Evolutionary conservation across 148 eudicot genomes (phyloP), one percentile per base, ranked within the genome.

Genomic region (Diospyros kaki): DNA sequence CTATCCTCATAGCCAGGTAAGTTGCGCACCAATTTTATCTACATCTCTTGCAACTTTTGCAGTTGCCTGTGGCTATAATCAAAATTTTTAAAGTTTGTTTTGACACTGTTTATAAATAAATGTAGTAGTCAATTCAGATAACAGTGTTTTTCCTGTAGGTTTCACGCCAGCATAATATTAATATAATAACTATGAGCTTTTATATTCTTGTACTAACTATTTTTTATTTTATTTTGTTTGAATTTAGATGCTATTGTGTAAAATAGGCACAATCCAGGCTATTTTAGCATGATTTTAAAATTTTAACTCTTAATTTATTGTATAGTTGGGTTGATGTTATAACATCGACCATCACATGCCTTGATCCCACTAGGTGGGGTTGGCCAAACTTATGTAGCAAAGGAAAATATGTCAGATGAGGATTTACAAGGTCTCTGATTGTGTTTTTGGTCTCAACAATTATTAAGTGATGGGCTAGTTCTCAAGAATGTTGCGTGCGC

Each of bases 1-100:
- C 62, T 76, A 63, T 66, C 79, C 72, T 58, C 71, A 76, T 74
- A 74, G 72, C 68, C 90, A 88, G 94, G 99, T 77, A 88, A 82
- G 89, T 77, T 73, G 63, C 38, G 28, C 15, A 53, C 56, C 64
- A 56, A 54, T 75, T 63, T 69, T 50, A 38, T 64, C 50, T 46
- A 28, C 59, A 17, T 68, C 52, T 28, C 43, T 44, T 17, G n/a
- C 54, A 11, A 60, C 52, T 4, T 45, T 72, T 45, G 17, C 6
- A 10, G 0, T 40, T 56, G 52, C 51, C 53, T n/a, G 10, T 45
- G 45, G 12, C 44, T 44, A 14, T 59, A 18, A n/a, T 3, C 4
- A 11, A 1, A 15, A 28, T 58, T 0, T 17, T 2, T 72, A 1
- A 43, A 54, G 46, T 55, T 55, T 8, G 53, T 6, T 54, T 55